These are phyloP conservation scores for Kluyveromyces starmeri DNA, from an alignment of 805 yeast species.

Conservation along the genomic window DNA sequence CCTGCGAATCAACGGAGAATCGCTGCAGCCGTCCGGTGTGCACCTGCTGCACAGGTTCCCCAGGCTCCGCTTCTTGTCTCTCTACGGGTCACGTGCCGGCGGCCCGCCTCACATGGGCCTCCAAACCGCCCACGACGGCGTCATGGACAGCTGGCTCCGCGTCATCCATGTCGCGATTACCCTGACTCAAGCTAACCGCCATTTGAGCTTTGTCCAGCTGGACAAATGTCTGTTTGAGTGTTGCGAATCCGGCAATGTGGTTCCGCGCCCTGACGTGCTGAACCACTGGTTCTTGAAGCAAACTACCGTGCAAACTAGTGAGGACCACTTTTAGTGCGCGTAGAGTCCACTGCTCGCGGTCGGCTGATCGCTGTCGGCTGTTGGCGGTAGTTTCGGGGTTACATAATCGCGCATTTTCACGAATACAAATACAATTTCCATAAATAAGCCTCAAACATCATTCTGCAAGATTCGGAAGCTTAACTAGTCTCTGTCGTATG, in stretches of 20 bases:
- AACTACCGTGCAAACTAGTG: constrained; percentile 24
- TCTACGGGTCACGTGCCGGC: constrained; percentile 43
- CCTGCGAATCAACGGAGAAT: constrained; percentile 35
- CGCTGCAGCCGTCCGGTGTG: constrained; percentile 22
- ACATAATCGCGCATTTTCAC: too few relatives aligned
- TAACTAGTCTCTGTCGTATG: too few relatives aligned
- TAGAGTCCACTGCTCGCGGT: too few relatives aligned
- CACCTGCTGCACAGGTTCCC: constrained; percentile 24
- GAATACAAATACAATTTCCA: too few relatives aligned
- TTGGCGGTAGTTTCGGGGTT: too few relatives aligned
- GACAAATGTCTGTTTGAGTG: constrained; percentile 42
- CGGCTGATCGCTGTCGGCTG: too few relatives aligned
- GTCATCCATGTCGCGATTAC: constrained; percentile 45
- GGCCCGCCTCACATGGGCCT: constrained; percentile 47
- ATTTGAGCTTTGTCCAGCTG: constrained; percentile 37
- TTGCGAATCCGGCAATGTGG: constrained; percentile 15
- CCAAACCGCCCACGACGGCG: constrained; percentile 44
- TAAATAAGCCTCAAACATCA: too few relatives aligned
- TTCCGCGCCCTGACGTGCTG: constrained; percentile 37
- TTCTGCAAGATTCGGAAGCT: too few relatives aligned
- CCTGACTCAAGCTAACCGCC: constrained; percentile 25
- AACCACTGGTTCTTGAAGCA: constrained; percentile 38
- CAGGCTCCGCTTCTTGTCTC: constrained; percentile 31
- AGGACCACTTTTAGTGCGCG: constrained; percentile 5
- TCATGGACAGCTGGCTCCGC: constrained; percentile 49